Conservation (phyloP, 768 basidiomycete species). For the Amanita pallidorosea region DNA sequence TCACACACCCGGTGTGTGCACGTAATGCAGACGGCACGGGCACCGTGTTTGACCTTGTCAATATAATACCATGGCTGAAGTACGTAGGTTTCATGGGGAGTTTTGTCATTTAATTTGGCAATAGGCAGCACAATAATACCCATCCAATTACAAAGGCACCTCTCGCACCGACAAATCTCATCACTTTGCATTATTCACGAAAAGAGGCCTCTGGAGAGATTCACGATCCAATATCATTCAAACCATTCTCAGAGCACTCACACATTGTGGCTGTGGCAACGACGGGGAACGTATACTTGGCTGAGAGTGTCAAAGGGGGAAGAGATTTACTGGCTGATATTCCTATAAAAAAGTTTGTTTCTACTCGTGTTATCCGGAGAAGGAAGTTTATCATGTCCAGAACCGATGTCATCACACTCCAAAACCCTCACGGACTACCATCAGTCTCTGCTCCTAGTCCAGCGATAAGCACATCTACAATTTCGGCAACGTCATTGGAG, state of each 20-base stretch:
- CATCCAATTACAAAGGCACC: slow-evolving; percentile 70
- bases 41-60: slow-evolving; percentile 77
- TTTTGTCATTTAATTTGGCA: slow-evolving; percentile 8
- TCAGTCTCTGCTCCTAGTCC: slow-evolving; percentile 33
- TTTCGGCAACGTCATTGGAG: slow-evolving; percentile 15
- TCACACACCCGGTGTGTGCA: slow-evolving; percentile 80
- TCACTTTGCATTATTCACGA: slow-evolving; percentile 71
- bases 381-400: slow-evolving; percentile 24
- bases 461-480: slow-evolving; percentile 16
- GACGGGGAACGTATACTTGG: slow-evolving; percentile 89
- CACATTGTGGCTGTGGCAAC: slow-evolving; percentile 86
- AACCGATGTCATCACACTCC: slow-evolving; percentile 86
- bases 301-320: slow-evolving; percentile 82
- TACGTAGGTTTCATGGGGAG: slow-evolving; percentile 21
- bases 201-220: slow-evolving; percentile 78
- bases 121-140: slow-evolving; percentile 71
- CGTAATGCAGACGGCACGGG: slow-evolving; percentile 76
- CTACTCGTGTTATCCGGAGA: neutral
- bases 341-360: slow-evolving; percentile 67
- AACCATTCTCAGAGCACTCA: slow-evolving; percentile 93
- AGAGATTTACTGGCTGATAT: slow-evolving; percentile 80
- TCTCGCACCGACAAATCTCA: slow-evolving; percentile 61
- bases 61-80: slow-evolving; percentile 95
- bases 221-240: slow-evolving; percentile 96
- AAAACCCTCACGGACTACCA: slow-evolving; percentile 80